These are phyloP conservation scores for Plasmodium vivax DNA, from an alignment of 169 alveolate genomes.

Conservation along the genomic window DNA sequence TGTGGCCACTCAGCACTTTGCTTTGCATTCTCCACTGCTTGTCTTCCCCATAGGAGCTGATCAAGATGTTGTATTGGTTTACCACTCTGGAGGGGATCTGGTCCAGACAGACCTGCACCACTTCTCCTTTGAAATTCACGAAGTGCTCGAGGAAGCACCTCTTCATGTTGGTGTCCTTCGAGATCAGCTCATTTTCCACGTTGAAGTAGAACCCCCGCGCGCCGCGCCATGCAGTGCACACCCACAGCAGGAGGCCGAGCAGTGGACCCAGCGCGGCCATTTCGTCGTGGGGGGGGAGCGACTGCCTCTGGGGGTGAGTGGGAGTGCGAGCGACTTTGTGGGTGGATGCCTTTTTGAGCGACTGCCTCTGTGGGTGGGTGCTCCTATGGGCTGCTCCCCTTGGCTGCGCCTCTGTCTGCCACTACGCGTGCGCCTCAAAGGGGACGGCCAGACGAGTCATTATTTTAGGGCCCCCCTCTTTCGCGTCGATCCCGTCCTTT, in stretches of 20 bases:
- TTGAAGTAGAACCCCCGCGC: conserved; percentile 1
- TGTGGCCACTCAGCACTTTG: not conserved
- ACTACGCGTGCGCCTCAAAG: not conserved
- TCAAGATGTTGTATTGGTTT: not conserved
- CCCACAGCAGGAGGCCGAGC: not conserved
- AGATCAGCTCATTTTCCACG: conserved; percentile 13
- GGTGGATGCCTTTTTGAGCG: too few species aligned
- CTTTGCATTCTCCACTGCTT: conserved; percentile 13
- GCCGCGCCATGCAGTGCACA: not conserved
- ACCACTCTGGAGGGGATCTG: not conserved
- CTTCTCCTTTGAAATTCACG: conserved; percentile 10
- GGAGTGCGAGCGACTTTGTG: too few species aligned
- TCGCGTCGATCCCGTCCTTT: not conserved
- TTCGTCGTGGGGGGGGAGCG: not conserved
- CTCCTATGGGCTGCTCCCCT: not conserved
- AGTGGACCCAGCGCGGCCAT: not conserved
- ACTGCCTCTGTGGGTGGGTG: too few species aligned
- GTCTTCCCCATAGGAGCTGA: conserved; percentile 14
- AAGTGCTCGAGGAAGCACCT: conserved; percentile 15
- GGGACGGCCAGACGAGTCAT: not conserved
- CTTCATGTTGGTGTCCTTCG: not conserved
- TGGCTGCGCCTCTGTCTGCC: not conserved
- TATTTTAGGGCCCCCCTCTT: not conserved
- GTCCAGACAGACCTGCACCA: conserved; percentile 18
- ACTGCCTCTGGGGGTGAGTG: not conserved